Evolutionary conservation across 176 grass and related monocot genomes (phyloP).

Genomic region (Musa beccarii): DNA sequence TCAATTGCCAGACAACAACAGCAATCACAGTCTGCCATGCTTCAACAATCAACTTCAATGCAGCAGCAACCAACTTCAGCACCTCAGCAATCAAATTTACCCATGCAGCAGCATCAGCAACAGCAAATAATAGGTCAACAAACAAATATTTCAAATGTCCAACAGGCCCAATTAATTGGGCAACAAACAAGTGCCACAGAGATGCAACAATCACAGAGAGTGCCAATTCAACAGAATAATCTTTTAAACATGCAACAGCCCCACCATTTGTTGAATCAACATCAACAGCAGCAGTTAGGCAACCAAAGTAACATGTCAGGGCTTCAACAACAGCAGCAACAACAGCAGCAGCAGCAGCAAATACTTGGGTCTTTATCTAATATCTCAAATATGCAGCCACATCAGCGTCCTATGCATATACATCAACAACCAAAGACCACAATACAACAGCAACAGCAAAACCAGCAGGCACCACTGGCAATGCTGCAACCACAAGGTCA

Average conservation of each 20-base stretch:
- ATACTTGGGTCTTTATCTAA: constrained; percentile 48
- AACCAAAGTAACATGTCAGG: constrained; percentile 50
- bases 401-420: constrained; percentile 44
- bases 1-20: constrained; percentile 64
- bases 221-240: constrained; percentile 66
- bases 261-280: constrained; percentile 72
- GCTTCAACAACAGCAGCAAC: constrained; percentile 35
- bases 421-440: constrained; percentile 38
- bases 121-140: constrained; percentile 39
- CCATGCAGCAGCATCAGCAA: constrained; percentile 54
- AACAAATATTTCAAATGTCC: constrained; percentile 34
- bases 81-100: constrained; percentile 50
- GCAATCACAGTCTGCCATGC: constrained; percentile 51
- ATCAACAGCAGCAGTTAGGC: constrained; percentile 52
- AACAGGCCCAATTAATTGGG: constrained; percentile 52
- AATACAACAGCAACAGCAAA: constrained; percentile 30
- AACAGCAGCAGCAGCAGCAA: constrained; percentile 20
- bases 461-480: constrained; percentile 33
- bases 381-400: constrained; percentile 35
- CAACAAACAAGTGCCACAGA: constrained; percentile 55
- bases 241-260: constrained; percentile 66
- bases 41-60: constrained; percentile 52
- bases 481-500: constrained; percentile 56
- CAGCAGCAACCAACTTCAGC: constrained; percentile 39
- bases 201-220: constrained; percentile 52